A percentile compares a stretch with the other conserved stretches of the same genome.
These are phyloP conservation scores for Blumeriella jaapii DNA, from an alignment of 2,329 filamentous ascomycete genomes.

Conservation along the genomic window DNA sequence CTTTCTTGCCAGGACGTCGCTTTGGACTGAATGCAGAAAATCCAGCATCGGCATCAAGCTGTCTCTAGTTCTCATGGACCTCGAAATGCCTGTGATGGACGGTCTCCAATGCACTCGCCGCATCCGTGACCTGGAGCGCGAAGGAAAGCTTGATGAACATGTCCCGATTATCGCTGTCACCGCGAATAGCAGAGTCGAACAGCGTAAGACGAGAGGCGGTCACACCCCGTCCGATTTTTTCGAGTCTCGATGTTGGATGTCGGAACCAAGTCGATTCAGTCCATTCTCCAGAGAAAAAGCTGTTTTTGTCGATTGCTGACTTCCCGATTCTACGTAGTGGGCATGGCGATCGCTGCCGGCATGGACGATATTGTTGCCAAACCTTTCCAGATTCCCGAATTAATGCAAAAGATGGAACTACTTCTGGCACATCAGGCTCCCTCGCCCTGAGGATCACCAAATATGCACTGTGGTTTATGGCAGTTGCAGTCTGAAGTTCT, in stretches of 20 bases:
- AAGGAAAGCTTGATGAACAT: constrained; percentile 36
- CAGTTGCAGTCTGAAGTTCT: too few relatives aligned
- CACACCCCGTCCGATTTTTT: too few relatives aligned
- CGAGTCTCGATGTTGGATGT: too few relatives aligned
- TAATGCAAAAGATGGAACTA: constrained; percentile 55
- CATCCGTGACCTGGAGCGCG: constrained; percentile 30
- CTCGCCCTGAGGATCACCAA: too few relatives aligned
- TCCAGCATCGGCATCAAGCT: constrained; percentile 35
- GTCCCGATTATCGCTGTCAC: constrained; percentile 37
- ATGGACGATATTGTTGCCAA: constrained; percentile 66
- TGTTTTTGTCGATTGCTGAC: too few relatives aligned
- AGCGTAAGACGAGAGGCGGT: too few relatives aligned
- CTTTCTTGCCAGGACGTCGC: constrained; percentile 41
- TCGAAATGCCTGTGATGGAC: constrained; percentile 40
- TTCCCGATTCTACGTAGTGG: too few relatives aligned
- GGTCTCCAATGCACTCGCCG: constrained; percentile 32
- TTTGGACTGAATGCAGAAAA: constrained; percentile 35
- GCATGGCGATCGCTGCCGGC: background rate
- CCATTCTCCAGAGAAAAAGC: too few relatives aligned
- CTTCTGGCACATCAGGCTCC: too few relatives aligned
- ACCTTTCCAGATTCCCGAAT: constrained; percentile 58
- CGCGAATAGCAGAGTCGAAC: constrained; percentile 34
- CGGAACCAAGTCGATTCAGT: too few relatives aligned
- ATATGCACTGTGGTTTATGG: too few relatives aligned
- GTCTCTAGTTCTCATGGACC: constrained; percentile 38